Percentiles rank a stretch among this genome's conserved stretches.
Conservation (phyloP, 352 stramenopile genomes). For the Pythium sp. region DNA sequence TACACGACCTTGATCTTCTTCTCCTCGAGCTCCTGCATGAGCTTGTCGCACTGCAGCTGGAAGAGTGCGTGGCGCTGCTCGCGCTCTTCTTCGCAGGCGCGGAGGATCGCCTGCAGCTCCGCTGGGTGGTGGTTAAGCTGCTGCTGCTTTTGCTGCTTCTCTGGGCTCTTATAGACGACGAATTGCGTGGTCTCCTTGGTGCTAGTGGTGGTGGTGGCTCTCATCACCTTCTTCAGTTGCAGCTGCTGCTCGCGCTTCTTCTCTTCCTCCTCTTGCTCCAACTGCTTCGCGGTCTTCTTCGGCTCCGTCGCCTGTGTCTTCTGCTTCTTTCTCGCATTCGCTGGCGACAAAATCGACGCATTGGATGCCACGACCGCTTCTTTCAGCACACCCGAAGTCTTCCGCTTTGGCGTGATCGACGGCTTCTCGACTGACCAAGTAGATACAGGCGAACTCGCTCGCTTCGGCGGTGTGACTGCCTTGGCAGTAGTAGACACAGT, state of each 20-base stretch:
- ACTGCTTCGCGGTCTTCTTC: not conserved
- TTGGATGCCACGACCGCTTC: slow-evolving; percentile 7
- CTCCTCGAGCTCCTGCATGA: slow-evolving; percentile 22
- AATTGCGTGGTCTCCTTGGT: not conserved
- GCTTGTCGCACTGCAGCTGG: slow-evolving; percentile 19
- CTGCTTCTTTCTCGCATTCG: slow-evolving; percentile 6
- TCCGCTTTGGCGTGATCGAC: slow-evolving; percentile 14
- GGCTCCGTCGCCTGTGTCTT: slow-evolving; percentile 6
- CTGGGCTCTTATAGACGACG: not conserved
- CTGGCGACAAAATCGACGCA: not conserved
- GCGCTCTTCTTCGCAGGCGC: slow-evolving; percentile 16
- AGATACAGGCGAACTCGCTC: not conserved
- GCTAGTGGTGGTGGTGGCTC: not conserved
- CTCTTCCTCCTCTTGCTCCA: slow-evolving; percentile 4
- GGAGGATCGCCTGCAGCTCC: slow-evolving; percentile 16
- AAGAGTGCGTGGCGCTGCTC: slow-evolving; percentile 21
- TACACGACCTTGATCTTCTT: slow-evolving; percentile 22
- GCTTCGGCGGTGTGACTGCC: not conserved
- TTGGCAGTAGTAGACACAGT: not conserved
- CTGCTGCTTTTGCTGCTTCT: not conserved
- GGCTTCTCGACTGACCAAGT: slow-evolving; percentile 3
- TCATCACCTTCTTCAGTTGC: not conserved
- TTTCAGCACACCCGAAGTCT: slow-evolving; percentile 10
- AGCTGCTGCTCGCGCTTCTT: not conserved
- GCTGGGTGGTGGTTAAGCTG: not conserved